Evolutionary conservation across 2,329 filamentous ascomycete species (phyloP).

Genomic region (Arthrinium phaeospermum): DNA sequence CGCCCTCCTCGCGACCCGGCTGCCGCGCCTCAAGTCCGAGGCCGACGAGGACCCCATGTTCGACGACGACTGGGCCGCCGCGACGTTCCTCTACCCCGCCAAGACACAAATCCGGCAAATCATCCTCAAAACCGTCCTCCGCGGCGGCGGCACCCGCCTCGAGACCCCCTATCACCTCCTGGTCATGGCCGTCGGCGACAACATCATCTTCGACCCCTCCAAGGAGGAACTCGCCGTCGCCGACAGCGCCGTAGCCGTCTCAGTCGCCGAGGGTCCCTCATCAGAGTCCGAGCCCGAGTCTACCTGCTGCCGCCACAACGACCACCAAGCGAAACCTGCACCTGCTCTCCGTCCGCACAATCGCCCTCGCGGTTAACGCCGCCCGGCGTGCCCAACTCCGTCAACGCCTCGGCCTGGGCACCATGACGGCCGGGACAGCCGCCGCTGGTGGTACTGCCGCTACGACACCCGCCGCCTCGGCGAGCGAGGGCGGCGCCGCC

Average conservation of each 20-base stretch:
- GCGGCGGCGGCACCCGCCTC: constrained; percentile 30
- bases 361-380: constrained; percentile 75
- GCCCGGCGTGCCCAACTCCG: constrained; percentile 69
- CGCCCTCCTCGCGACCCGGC: constrained; percentile 83
- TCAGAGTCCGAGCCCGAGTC: not conserved
- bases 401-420: constrained; percentile 60
- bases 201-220: constrained; percentile 92
- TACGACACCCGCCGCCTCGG: not conserved
- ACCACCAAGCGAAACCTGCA: constrained; percentile 51
- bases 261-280: constrained; percentile 60
- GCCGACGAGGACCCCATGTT: constrained; percentile 96
- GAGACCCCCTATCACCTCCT: constrained; percentile 89
- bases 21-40: constrained; percentile 86
- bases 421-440: not conserved
- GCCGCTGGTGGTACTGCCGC: not conserved
- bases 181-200: constrained; percentile 83
- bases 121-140: constrained; percentile 22
- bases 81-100: constrained; percentile 73
- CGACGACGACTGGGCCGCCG: constrained; percentile 94
- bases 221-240: constrained; percentile 93
- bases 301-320: not conserved
- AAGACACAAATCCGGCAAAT: constrained; percentile 34
- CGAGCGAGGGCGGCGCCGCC: constrained; percentile 37
- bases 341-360: constrained; percentile 71
- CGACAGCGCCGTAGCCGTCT: constrained; percentile 86